Conservation (phyloP, 2,329 filamentous ascomycete species). For the Alternaria conjuncta region DNA sequence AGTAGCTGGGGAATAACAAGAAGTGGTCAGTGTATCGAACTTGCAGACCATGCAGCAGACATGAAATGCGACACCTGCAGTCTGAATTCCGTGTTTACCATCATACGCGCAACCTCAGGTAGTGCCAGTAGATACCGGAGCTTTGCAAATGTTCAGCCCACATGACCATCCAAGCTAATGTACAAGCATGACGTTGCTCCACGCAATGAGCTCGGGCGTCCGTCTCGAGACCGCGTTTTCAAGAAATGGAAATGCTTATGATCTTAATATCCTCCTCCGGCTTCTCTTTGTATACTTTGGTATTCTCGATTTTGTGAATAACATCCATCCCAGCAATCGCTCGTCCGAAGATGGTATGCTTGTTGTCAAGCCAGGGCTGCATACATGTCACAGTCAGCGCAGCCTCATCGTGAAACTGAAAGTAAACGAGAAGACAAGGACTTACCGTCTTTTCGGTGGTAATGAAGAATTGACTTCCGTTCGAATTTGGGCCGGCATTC, state of each 20-base stretch:
- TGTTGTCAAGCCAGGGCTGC: slow-evolving; percentile 91
- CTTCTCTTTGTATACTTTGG: slow-evolving; percentile 86
- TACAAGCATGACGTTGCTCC: not conserved
- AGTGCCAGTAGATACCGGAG: not conserved
- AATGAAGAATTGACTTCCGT: slow-evolving; percentile 97
- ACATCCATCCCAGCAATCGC: slow-evolving; percentile 92
- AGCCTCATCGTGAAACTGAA: not conserved
- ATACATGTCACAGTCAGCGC: slow-evolving; percentile 31
- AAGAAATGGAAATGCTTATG: slow-evolving; percentile 71
- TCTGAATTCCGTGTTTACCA: not conserved
- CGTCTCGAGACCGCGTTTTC: not conserved
- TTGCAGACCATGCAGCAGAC: not conserved
- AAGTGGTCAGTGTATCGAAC: not conserved
- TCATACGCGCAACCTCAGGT: not conserved
- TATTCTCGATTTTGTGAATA: slow-evolving; percentile 93
- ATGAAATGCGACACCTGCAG: not conserved
- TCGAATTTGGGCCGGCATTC: slow-evolving; percentile 93
- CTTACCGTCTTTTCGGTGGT: slow-evolving; percentile 92
- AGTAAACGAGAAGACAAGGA: slow-evolving; percentile 21
- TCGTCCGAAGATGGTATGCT: slow-evolving; percentile 94
- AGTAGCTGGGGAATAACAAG: not conserved
- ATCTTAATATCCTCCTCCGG: slow-evolving; percentile 98
- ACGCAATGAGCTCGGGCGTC: not conserved
- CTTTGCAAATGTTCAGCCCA: not conserved
- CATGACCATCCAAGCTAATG: not conserved